phyloP scores from a whole-genome alignment of 345 rosid species.

The Gossypium turneri region DNA sequence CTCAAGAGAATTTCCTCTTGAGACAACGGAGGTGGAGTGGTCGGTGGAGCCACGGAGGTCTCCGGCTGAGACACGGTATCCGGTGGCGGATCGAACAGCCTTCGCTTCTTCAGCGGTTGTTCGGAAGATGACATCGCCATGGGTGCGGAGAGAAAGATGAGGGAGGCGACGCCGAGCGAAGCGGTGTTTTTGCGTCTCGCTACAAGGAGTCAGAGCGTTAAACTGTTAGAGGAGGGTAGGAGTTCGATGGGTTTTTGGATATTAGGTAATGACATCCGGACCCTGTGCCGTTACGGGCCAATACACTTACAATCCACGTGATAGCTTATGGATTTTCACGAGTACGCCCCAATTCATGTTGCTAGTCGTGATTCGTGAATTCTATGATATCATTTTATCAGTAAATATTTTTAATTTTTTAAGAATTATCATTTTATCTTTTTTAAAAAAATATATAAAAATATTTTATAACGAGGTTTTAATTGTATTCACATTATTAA shows the following conservation, averaged over 20 bases:
- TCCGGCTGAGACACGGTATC: conserved; percentile 22
- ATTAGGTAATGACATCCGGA: neutral
- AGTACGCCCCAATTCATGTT: too few species aligned
- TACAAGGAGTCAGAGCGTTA: neutral
- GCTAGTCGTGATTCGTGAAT: too few species aligned
- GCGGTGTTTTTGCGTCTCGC: neutral
- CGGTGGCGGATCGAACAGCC: conserved; percentile 51
- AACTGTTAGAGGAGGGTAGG: neutral
- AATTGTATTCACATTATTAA: too few species aligned
- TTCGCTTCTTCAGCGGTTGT: conserved; percentile 94
- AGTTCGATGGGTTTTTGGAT: neutral
- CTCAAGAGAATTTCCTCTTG: conserved; percentile 63
- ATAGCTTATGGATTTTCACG: neutral
- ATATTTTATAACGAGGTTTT: too few species aligned
- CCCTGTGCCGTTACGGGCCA: neutral
- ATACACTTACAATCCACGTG: neutral
- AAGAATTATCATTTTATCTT: too few species aligned
- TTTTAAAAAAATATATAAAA: too few species aligned
- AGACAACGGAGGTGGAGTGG: conserved; percentile 57
- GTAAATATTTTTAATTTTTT: too few species aligned
- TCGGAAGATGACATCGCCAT: conserved; percentile 58
- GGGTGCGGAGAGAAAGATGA: conserved; percentile 6
- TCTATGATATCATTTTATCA: too few species aligned
- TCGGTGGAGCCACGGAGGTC: conserved; percentile 38
- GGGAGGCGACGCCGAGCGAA: neutral